phyloP scores from a whole-genome alignment of 345 rosid species.

The Eucalyptus viminalis region DNA sequence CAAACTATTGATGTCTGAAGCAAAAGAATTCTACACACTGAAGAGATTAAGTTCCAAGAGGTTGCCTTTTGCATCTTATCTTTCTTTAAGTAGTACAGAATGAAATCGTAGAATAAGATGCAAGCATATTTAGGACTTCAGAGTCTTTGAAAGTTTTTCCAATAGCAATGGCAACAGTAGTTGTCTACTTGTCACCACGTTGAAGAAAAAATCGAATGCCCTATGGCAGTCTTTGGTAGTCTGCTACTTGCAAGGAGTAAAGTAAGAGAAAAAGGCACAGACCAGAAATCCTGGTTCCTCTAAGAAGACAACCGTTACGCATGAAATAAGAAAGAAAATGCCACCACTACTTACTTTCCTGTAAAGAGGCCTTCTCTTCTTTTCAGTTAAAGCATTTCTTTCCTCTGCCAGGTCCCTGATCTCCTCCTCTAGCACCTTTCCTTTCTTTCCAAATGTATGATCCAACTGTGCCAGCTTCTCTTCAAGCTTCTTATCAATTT shows the following conservation, averaged over 20 bases:
- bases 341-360: conserved; percentile 43
- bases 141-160: neutral
- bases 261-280: neutral
- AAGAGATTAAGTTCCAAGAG: neutral
- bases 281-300: neutral
- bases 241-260: neutral
- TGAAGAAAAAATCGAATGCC: neutral
- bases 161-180: neutral
- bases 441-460: conserved; percentile 89
- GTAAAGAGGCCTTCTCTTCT: conserved; percentile 71
- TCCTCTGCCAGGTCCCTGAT: conserved; percentile 89
- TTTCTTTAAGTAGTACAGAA: neutral
- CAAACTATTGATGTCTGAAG: neutral
- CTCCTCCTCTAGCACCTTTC: conserved; percentile 84
- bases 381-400: conserved; percentile 83
- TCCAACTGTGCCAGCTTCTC: conserved; percentile 80
- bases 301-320: neutral
- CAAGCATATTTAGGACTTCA: neutral
- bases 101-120: neutral
- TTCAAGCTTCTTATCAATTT: conserved; percentile 74
- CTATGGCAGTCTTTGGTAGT: neutral
- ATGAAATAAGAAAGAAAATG: neutral
- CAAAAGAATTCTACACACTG: neutral
- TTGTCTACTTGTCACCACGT: neutral
- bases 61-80: neutral